Base-by-base conservation (phyloP, 2,329 filamentous ascomycete species). In the Penicillium sp. region DNA sequence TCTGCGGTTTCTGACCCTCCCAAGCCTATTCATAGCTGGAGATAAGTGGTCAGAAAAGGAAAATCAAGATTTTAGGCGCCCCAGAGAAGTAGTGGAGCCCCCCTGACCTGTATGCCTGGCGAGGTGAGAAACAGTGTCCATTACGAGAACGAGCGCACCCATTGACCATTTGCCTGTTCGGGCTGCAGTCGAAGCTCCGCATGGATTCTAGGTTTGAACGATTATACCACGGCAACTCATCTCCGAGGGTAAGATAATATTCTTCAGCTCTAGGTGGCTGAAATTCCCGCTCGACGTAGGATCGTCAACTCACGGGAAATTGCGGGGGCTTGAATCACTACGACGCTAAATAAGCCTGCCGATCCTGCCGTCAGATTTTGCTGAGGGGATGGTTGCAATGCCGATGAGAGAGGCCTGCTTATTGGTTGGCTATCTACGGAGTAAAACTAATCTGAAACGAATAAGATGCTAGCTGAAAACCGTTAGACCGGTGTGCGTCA, bases 241-340 rank as follows among this genome's bases (percentile, higher is more conserved):
- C 26, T n/a, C 45, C 45, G 26, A 30, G 16, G n/a, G 14, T 25
- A 7, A 48, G 16, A 48, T 11, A 16, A 6, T 11, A 48, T 16
- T 25, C 22, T 28, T 10, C 19, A 30, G 6, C 4, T 14, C 48
- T 52, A 19, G 11, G 30, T 52, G 30, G 30, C 30, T 22, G 22
- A 10, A 30, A n/a, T n/a, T n/a, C 16, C 45, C 46, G 48, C 30
- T 37, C 30, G 30, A 16, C 6, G 60, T 62, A 42, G 57, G 26
- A 62, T 62, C 57, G 46, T 60, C 35, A 35, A 54, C 57, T 62
- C 55, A 48, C 53, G 25, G 56, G 38, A 53, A 53, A 61, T 58
- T 59, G 52, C 52, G 52, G 56, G 52, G 51, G 30, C 30, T 30
- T 22, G 49, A 11, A 33, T 37, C 16, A 40, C 49, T 38, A 13